Conservation (phyloP, 352 stramenopile species). For the Globisporangium cederbergense region DNA sequence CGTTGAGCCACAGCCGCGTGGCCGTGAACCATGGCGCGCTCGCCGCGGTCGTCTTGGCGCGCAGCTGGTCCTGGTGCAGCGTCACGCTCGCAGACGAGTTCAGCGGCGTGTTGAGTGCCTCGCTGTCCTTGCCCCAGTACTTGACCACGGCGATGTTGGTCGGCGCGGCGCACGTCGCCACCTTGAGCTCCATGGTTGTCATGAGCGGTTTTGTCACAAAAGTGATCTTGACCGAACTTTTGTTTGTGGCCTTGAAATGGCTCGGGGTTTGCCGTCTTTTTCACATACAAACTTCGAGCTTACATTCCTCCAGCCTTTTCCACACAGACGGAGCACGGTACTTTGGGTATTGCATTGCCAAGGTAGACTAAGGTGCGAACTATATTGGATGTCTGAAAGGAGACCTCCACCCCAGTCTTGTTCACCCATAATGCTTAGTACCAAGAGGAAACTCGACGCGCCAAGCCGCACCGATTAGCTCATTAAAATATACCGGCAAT, state of each 20-base stretch:
- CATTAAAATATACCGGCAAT: too few species aligned
- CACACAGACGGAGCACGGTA: too few species aligned
- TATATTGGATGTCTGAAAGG: neutral
- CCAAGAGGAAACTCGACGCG: neutral
- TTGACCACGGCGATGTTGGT: conserved; percentile 99
- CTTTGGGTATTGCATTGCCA: too few species aligned
- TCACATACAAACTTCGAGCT: too few species aligned
- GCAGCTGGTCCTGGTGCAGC: conserved; percentile 92
- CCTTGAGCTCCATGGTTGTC: conserved; percentile 22
- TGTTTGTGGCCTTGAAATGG: too few species aligned
- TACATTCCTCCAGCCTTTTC: too few species aligned
- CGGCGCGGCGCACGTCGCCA: conserved; percentile 89
- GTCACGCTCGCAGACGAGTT: conserved; percentile 98
- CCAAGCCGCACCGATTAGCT: neutral
- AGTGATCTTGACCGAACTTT: neutral
- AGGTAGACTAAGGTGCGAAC: neutral
- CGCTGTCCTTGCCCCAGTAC: conserved; percentile 97
- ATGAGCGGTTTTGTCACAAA: neutral
- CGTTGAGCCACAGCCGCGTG: conserved; percentile 97
- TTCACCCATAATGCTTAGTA: neutral
- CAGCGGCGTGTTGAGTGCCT: conserved; percentile 93
- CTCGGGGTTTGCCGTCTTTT: too few species aligned
- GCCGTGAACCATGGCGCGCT: conserved; percentile 59
- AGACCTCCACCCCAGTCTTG: too few species aligned
- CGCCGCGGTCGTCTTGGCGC: conserved; percentile 93